Evolutionary conservation across 768 basidiomycete genomes (phyloP).

Genomic region (Termitomyces sp.): DNA sequence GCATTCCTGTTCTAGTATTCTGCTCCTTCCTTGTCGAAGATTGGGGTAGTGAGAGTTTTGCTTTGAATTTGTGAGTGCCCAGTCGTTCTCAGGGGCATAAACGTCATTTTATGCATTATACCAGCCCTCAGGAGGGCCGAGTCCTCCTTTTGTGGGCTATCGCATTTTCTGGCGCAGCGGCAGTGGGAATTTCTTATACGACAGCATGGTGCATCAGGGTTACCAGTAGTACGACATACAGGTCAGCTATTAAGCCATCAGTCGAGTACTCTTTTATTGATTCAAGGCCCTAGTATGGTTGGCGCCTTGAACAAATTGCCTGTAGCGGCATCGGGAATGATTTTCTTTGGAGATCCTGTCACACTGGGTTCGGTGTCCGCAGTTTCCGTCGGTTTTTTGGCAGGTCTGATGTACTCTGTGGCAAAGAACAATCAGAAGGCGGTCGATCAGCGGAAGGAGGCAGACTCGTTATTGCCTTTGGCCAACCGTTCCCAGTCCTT

Average conservation of each 20-base stretch:
- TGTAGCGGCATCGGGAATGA: conserved; percentile 96
- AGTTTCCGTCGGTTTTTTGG: conserved; percentile 83
- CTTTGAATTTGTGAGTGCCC: conserved; percentile 79
- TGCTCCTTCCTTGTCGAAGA: conserved; percentile 85
- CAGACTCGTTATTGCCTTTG: conserved; percentile 50
- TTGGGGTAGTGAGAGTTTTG: conserved; percentile 77
- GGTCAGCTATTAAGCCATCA: conserved; percentile 34
- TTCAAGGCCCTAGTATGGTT: conserved; percentile 72
- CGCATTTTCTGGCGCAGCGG: conserved; percentile 94
- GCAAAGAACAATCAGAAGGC: conserved; percentile 94
- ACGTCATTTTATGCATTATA: conserved; percentile 4
- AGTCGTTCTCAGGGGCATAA: background rate
- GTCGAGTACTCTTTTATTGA: background rate
- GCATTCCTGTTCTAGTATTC: conserved; percentile 82
- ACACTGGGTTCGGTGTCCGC: conserved; percentile 88
- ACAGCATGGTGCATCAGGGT: conserved; percentile 98
- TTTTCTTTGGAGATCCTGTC: conserved; percentile 91
- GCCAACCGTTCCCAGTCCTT: conserved; percentile 24
- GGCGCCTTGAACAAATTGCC: conserved; percentile 97
- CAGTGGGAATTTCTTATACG: conserved; percentile 96
- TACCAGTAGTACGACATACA: conserved; percentile 98
- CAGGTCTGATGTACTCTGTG: conserved; percentile 86
- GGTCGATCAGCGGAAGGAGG: conserved; percentile 49
- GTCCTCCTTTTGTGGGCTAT: conserved; percentile 80
- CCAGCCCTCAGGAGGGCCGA: conserved; percentile 79